These are phyloP conservation scores for Scedosporium dehoogii DNA, from an alignment of 2,329 filamentous ascomycete genomes.

Conservation along the genomic window DNA sequence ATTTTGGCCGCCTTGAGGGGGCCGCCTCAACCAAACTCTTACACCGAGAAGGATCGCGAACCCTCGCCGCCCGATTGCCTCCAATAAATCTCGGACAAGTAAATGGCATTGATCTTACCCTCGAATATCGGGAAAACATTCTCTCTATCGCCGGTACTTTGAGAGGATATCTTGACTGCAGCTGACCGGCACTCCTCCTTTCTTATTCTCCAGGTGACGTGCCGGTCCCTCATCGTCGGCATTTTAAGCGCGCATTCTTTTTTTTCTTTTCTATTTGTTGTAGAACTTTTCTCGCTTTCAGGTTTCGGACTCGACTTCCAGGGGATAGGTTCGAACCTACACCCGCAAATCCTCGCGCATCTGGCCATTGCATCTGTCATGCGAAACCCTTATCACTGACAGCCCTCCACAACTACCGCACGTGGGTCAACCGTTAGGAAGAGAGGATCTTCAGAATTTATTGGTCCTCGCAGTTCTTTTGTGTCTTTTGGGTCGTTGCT, in stretches of 20 bases:
- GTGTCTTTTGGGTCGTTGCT: too few relatives aligned
- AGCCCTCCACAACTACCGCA: too few relatives aligned
- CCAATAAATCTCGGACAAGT: not conserved
- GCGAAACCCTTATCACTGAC: too few relatives aligned
- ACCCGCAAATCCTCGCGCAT: too few relatives aligned
- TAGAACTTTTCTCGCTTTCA: not conserved
- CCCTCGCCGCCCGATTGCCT: not conserved
- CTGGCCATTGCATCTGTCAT: too few relatives aligned
- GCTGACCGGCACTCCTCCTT: not conserved
- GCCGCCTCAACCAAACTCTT: not conserved
- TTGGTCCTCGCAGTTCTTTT: too few relatives aligned
- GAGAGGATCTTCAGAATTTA: too few relatives aligned
- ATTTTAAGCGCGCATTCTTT: not conserved
- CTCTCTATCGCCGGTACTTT: not conserved
- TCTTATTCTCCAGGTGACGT: not conserved
- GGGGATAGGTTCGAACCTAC: not conserved
- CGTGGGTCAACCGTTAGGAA: too few relatives aligned
- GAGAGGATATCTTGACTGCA: not conserved
- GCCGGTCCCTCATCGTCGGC: not conserved
- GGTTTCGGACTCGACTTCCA: not conserved
- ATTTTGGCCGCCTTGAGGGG: not conserved
- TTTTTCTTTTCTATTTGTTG: slow-evolving; percentile 1
- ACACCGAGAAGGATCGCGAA: not conserved
- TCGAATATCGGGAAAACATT: not conserved
- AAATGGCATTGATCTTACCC: not conserved